Evolutionary conservation across 768 basidiomycete genomes (phyloP).

Genomic region (Lentinula detonsa): DNA sequence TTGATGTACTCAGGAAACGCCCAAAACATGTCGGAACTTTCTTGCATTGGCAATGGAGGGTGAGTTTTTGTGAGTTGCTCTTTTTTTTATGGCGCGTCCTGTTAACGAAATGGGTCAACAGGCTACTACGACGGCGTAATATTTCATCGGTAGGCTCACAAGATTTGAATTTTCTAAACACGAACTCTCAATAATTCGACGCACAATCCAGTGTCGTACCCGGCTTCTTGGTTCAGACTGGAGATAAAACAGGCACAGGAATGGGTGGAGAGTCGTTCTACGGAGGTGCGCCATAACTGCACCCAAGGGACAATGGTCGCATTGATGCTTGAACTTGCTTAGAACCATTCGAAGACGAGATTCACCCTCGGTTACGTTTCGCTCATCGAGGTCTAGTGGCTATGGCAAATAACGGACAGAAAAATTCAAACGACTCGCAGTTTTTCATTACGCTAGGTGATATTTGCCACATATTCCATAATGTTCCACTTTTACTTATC

Average conservation of each 20-base stretch:
- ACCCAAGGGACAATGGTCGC: background rate
- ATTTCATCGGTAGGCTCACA: constrained; percentile 68
- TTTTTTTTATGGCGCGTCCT: background rate
- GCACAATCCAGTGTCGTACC: constrained; percentile 62
- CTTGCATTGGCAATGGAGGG: constrained; percentile 87
- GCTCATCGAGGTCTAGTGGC: constrained; percentile 86
- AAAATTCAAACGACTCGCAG: constrained; percentile 90
- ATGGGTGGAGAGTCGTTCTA: constrained; percentile 93
- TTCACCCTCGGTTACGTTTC: constrained; percentile 87
- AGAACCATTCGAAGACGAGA: constrained; percentile 95
- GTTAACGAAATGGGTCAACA: constrained; percentile 19
- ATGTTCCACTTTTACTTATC: background rate
- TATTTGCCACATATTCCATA: constrained; percentile 4
- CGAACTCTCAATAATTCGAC: background rate
- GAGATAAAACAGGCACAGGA: constrained; percentile 89
- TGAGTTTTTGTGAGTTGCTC: constrained; percentile 25
- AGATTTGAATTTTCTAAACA: background rate
- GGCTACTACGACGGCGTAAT: constrained; percentile 96
- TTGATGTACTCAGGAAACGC: constrained; percentile 61
- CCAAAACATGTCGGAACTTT: constrained; percentile 91
- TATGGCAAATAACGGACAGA: constrained; percentile 85
- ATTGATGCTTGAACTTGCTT: background rate
- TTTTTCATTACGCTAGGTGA: constrained; percentile 91
- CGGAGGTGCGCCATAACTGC: constrained; percentile 50
- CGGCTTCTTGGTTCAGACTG: constrained; percentile 90